Evolutionary conservation across 768 basidiomycete species (phyloP).

Genomic region (Leucosporidium yakuticum): DNA sequence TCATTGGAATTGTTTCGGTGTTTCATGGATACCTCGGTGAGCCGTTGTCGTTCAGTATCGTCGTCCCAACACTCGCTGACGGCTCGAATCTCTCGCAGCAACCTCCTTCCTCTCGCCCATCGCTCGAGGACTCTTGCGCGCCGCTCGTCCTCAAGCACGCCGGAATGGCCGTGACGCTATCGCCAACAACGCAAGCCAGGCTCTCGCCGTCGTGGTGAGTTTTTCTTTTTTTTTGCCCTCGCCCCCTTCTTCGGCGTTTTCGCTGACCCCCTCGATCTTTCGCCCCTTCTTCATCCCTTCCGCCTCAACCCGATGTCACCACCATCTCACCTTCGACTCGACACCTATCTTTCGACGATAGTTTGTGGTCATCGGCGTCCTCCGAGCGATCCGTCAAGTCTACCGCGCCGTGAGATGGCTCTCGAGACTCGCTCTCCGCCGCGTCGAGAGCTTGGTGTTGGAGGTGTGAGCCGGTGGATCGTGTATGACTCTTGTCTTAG

Average conservation of each 20-base stretch:
- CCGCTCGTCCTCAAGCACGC: conserved; percentile 8
- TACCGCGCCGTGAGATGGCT: conserved; percentile 18
- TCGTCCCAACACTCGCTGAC: not conserved
- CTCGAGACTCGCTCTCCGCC: not conserved
- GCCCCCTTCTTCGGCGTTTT: no score
- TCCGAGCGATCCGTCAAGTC: not conserved
- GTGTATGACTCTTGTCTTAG: no score
- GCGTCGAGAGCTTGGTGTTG: conserved; percentile 27
- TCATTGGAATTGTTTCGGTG: conserved; percentile 9
- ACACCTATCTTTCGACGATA: not conserved
- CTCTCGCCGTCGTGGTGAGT: conserved; percentile 16
- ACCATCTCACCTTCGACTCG: not conserved
- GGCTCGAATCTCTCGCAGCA: not conserved
- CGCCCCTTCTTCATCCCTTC: not conserved
- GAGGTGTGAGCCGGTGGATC: conserved; percentile 8
- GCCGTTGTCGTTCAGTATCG: not conserved
- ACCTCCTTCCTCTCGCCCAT: conserved; percentile 16
- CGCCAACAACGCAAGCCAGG: conserved; percentile 1
- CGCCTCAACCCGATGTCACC: no score
- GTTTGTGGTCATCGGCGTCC: conserved; percentile 19
- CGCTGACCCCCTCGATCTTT: not conserved
- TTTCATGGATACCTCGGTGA: conserved; percentile 17
- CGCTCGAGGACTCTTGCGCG: conserved; percentile 17
- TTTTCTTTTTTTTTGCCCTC: no score
- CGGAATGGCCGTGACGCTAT: conserved; percentile 3